Percentiles rank a stretch among this genome's conserved stretches.
These are phyloP conservation scores for Simmondsia chinensis DNA, from an alignment of 148 eudicot genomes.

Conservation along the genomic window DNA sequence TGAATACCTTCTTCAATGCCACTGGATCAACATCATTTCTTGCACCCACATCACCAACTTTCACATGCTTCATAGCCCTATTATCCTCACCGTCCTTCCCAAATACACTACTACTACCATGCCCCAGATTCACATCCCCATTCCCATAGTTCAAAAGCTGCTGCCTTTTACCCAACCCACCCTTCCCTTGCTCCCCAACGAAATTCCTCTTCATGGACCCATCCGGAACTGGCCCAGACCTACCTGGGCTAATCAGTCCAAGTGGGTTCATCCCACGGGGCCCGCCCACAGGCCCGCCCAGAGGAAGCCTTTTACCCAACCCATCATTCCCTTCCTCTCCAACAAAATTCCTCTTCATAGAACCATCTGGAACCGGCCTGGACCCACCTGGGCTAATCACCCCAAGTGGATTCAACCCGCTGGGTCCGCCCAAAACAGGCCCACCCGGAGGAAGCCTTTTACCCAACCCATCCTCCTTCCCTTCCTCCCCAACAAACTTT, in stretches of 20 bases:
- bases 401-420: conserved; percentile 24
- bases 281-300: no score
- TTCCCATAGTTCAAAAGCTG: conserved; percentile 71
- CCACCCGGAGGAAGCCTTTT: no score
- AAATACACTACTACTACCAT: conserved; percentile 36
- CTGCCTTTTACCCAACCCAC: conserved; percentile 53
- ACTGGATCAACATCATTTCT: conserved; percentile 46
- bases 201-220: conserved; percentile 56
- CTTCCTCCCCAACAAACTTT: conserved; percentile 49
- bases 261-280: conserved; percentile 16
- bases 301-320: no score
- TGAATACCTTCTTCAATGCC: conserved; percentile 57
- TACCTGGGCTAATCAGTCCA: conserved; percentile 25
- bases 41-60: conserved; percentile 24
- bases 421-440: conserved; percentile 13
- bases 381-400: conserved; percentile 22
- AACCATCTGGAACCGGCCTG: conserved; percentile 13
- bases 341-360: conserved; percentile 62
- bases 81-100: conserved; percentile 32
- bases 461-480: conserved; percentile 22
- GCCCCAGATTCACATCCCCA: conserved; percentile 19
- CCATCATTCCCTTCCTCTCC: conserved; percentile 32
- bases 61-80: conserved; percentile 38
- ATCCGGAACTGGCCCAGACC: conserved; percentile 14
- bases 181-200: conserved; percentile 39